These are phyloP conservation scores for Lathyrus tuberosus DNA, from an alignment of 306 rosid species.

Conservation along the genomic window DNA sequence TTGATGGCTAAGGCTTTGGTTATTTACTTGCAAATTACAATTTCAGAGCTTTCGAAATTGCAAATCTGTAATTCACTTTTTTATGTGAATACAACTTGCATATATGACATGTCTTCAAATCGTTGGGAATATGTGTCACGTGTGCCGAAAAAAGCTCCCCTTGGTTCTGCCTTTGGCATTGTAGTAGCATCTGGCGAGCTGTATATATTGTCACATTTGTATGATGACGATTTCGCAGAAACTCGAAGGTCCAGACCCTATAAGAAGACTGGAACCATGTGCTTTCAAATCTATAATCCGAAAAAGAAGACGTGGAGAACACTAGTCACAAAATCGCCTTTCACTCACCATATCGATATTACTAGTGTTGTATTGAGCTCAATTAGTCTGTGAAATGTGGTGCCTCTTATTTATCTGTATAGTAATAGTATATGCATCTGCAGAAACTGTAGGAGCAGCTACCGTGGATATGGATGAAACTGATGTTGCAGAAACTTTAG, in stretches of 20 bases:
- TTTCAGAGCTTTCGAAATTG: conserved; percentile 18
- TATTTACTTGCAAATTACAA: conserved; percentile 22
- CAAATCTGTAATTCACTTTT: conserved; percentile 29
- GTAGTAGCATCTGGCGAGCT: too few relatives aligned
- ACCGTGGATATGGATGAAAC: too few relatives aligned
- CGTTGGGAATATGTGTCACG: too few relatives aligned
- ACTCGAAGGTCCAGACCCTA: conserved; percentile 54
- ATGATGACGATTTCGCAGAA: conserved; percentile 42
- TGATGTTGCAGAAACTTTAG: too few relatives aligned
- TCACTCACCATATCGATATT: conserved; percentile 57
- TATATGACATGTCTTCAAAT: too few relatives aligned
- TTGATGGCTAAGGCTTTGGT: conserved; percentile 23
- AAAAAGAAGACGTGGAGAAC: conserved; percentile 77
- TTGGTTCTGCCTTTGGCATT: too few relatives aligned
- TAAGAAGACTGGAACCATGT: conserved; percentile 60
- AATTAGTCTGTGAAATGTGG: conserved; percentile 54
- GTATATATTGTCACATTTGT: too few relatives aligned
- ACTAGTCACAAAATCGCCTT: conserved; percentile 63
- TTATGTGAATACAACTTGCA: conserved; percentile 17
- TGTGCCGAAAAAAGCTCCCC: too few relatives aligned
- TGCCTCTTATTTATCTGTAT: conserved; percentile 28
- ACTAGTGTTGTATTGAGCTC: conserved; percentile 66
- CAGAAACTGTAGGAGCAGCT: too few relatives aligned
- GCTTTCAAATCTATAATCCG: conserved; percentile 80
- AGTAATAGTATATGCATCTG: conserved; percentile 33